Conservation (phyloP, 2,329 filamentous ascomycete genomes). For the Fusarium cyanostomum region DNA sequence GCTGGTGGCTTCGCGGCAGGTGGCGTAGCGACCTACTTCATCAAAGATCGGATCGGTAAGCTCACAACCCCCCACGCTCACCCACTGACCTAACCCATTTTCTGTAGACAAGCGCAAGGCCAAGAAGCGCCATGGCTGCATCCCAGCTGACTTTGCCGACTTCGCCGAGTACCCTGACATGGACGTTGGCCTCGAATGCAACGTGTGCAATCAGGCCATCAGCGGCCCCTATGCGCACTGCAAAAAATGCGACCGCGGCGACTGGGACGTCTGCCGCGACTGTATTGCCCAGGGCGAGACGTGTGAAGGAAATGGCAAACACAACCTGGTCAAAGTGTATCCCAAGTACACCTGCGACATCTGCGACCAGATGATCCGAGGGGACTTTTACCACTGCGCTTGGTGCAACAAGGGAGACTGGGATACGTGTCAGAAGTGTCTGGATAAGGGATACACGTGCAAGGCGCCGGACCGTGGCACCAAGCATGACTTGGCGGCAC, state of each 20-base stretch:
- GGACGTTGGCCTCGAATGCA: slow-evolving; percentile 1
- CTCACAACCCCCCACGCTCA: background rate
- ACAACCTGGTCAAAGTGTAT: slow-evolving; percentile 29
- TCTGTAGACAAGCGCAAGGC: slow-evolving; percentile 22
- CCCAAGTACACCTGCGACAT: slow-evolving; percentile 22
- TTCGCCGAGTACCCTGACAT: slow-evolving; percentile 23
- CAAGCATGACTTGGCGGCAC: slow-evolving; percentile 1
- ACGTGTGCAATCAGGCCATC: slow-evolving; percentile 23
- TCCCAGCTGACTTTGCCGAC: slow-evolving; percentile 12
- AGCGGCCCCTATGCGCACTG: slow-evolving; percentile 31
- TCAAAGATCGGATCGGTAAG: slow-evolving; percentile 30
- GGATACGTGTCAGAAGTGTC: slow-evolving; percentile 22
- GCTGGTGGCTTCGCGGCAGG: slow-evolving; percentile 27
- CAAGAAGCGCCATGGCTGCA: slow-evolving; percentile 26
- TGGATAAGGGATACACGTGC: slow-evolving; percentile 23
- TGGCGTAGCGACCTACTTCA: slow-evolving; percentile 28
- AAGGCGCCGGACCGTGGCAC: background rate
- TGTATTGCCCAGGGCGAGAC: slow-evolving; percentile 20
- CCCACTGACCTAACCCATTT: background rate
- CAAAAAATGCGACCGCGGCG: slow-evolving; percentile 25
- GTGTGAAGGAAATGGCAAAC: slow-evolving; percentile 21
- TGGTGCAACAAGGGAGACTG: slow-evolving; percentile 20
- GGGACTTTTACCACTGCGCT: slow-evolving; percentile 22
- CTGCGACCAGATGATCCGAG: slow-evolving; percentile 18
- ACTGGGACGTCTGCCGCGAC: slow-evolving; percentile 26